Conservation (phyloP, 2,329 filamentous ascomycete genomes). For the Knufia fluminis region DNA sequence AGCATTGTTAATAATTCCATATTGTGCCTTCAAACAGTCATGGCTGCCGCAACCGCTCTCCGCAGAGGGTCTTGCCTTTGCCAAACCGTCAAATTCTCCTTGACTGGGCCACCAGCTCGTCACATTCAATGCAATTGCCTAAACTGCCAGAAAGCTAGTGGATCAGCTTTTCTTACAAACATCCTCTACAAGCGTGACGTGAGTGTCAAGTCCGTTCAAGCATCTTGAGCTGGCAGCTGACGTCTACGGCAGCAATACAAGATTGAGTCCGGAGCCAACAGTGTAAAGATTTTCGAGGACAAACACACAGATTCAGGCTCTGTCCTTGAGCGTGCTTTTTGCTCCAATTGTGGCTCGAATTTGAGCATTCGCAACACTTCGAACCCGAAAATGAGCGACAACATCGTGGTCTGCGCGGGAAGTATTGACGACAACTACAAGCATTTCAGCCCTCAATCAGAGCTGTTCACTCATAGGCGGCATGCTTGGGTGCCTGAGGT, state of each 20-base stretch:
- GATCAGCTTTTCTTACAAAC: slow-evolving; percentile 22
- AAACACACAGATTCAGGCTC: slow-evolving; percentile 9
- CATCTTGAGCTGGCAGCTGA: too few species aligned
- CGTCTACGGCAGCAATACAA: slow-evolving; percentile 11
- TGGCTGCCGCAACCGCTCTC: not conserved
- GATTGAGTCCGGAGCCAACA: slow-evolving; percentile 7
- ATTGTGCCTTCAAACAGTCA: not conserved
- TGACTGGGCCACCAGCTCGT: slow-evolving; percentile 14
- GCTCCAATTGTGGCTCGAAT: slow-evolving; percentile 19
- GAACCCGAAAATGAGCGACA: slow-evolving; percentile 6
- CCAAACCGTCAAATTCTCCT: slow-evolving; percentile 17
- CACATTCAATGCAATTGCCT: slow-evolving; percentile 22
- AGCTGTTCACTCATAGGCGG: not conserved
- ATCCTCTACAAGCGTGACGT: slow-evolving; percentile 16
- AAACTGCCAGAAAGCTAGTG: slow-evolving; percentile 22
- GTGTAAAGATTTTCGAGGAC: slow-evolving; percentile 17
- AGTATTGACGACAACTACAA: slow-evolving; percentile 6
- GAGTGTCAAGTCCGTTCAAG: not conserved
- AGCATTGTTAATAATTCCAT: not conserved
- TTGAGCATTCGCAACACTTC: not conserved
- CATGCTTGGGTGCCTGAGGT: slow-evolving; percentile 8
- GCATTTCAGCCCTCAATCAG: slow-evolving; percentile 3
- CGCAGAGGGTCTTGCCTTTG: slow-evolving; percentile 22
- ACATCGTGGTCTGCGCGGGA: slow-evolving; percentile 8
- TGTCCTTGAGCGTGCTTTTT: slow-evolving; percentile 18